Conservation (phyloP, 108 stramenopile species). For the Cyclotella choctawhatcheeana region DNA sequence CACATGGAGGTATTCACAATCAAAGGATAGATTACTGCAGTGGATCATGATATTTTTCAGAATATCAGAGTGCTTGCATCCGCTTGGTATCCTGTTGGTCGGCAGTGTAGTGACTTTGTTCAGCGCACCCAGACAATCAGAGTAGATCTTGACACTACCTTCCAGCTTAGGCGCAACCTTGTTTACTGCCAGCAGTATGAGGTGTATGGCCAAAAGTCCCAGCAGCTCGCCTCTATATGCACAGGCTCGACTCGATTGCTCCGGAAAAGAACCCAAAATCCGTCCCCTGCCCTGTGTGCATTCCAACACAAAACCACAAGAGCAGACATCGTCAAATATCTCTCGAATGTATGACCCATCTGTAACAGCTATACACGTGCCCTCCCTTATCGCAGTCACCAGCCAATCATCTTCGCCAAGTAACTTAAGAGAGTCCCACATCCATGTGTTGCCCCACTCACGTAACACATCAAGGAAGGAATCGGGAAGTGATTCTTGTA, state of each 20-base stretch:
- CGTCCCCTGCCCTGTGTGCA: conserved; percentile 21
- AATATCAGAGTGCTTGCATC: conserved; percentile 1
- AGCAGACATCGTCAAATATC: background rate
- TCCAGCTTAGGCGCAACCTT: background rate
- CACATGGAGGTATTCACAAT: background rate
- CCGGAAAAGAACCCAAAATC: conserved; percentile 12
- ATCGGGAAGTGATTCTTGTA: background rate
- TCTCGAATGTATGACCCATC: conserved; percentile 31
- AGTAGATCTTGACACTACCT: conserved; percentile 10
- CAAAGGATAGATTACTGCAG: conserved; percentile 21
- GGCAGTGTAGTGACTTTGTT: background rate
- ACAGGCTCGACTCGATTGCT: conserved; percentile 2
- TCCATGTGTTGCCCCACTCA: conserved; percentile 19
- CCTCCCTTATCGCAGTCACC: background rate
- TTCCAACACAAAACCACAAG: conserved; percentile 21
- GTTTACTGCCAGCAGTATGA: conserved; percentile 7
- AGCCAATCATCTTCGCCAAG: conserved; percentile 16
- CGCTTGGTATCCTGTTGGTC: conserved; percentile 9
- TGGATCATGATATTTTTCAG: conserved; percentile 21
- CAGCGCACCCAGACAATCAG: conserved; percentile 28
- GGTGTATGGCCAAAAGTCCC: conserved; percentile 15
- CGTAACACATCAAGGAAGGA: conserved; percentile 6
- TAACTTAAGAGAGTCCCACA: background rate
- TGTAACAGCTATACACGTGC: conserved; percentile 13
- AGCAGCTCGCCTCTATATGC: conserved; percentile 19